Conservation (phyloP, 2,329 filamentous ascomycete genomes). For the Cytospora piceae region DNA sequence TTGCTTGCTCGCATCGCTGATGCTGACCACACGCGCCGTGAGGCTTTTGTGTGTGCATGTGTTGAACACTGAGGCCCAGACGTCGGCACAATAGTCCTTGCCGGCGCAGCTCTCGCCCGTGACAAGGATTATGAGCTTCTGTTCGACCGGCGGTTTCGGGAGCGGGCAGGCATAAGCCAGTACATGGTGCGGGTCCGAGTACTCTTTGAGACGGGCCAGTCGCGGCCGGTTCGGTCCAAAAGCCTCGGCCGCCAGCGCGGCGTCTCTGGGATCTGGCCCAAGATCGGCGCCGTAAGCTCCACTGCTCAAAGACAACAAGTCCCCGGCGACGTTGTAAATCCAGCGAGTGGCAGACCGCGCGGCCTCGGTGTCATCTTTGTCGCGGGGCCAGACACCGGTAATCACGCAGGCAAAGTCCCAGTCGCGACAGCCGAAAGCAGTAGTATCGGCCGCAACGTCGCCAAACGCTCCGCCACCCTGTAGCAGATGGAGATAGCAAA, state of each 20-base stretch:
- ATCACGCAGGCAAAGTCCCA: constrained; percentile 69
- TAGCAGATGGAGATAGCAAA: constrained; percentile 66
- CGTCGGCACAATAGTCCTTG: constrained; percentile 62
- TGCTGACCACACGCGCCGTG: constrained; percentile 51
- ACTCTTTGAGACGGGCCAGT: constrained; percentile 55
- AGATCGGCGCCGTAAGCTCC: constrained; percentile 66
- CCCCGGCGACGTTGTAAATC: constrained; percentile 57
- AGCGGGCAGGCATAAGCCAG: constrained; percentile 61
- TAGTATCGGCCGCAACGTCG: constrained; percentile 48
- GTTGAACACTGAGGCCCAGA: constrained; percentile 53
- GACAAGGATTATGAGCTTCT: constrained; percentile 59
- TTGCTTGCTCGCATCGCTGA: constrained; percentile 61
- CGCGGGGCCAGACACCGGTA: constrained; percentile 63
- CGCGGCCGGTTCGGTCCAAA: constrained; percentile 59
- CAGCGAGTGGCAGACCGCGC: constrained; percentile 49
- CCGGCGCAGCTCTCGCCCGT: constrained; percentile 59
- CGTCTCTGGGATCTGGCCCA: constrained; percentile 64
- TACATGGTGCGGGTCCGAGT: constrained; percentile 53
- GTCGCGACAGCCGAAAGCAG: constrained; percentile 65
- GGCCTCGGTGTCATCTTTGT: constrained; percentile 50
- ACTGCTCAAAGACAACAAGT: constrained; percentile 53
- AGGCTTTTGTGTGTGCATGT: constrained; percentile 36
- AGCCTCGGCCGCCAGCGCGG: constrained; percentile 52
- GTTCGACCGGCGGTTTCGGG: constrained; percentile 40
- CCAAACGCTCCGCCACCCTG: constrained; percentile 60